Base-by-base conservation (phyloP, 768 basidiomycete genomes). In the Serendipita sp. region DNA sequence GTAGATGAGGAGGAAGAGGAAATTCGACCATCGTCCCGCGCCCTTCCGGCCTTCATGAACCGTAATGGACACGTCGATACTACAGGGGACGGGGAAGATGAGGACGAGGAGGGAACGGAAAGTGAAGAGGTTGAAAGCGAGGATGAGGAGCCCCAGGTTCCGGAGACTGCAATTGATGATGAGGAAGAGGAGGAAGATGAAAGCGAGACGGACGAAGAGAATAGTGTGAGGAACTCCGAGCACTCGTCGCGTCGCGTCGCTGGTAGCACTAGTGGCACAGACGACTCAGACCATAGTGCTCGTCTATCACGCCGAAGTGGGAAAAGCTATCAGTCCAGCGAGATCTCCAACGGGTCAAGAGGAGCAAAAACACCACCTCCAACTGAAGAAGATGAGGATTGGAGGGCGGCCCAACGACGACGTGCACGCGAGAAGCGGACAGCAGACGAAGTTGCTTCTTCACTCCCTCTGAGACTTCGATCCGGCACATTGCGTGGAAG, bases 331-430 rank as follows among this genome's bases (percentile, higher is more conserved):
- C 18, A 60, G 36, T 52, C 48, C 5, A 60, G 56, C 34, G 56
- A 60, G 35, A 34, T 28, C 16, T 60, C 56, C n/a, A 23, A 8
- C n/a, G 34, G 34, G 4, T 60, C 56, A 8, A 18, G 18, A 10
- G 32, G n/a, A 23, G 16, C 35, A 10, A 23, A 16, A 10, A 60
- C 56, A 4, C 56, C 56, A 34, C 56, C 56, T n/a, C 56, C 56
- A 35, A 60, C 56, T n/a, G 56, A 60, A 38, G 56, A 34, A 8
- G 56, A 60, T 60, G 56, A 60, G 34, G 56, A 60, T 38, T 38
- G 36, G 30, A 32, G 56, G 35, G 56, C 56, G 4, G 34, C 56
- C 16, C 28, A 38, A 36, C 56, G 56, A n/a, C 56, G 56, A 4
- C 56, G 36, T 34, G 56, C 56, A n/a, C 56, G 56, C 35, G 56